Evolutionary conservation across 2,329 filamentous ascomycete species (phyloP), one percentile per base, ranked within the genome.

Genomic region (Alternaria sp.): DNA sequence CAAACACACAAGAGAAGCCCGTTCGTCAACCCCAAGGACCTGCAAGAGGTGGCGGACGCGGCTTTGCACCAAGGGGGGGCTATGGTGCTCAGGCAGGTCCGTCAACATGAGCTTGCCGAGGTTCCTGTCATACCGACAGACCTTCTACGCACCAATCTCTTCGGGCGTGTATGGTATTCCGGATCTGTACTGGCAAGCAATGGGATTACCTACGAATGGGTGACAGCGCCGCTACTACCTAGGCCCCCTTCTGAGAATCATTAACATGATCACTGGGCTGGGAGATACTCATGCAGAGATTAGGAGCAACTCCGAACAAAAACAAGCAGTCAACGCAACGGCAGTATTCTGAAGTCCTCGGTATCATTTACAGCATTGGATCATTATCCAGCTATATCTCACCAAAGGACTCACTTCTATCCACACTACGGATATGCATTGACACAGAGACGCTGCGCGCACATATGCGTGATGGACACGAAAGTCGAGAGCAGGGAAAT

Each of bases 21-120:
- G 86, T 93, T 61, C 87, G 94, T 63, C 83, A 87, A 72, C 93
- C 94, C 1, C 86, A 87, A 70, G 93, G 93, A 9, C 94, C 94
- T 9, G 85, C 86, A 47, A 91, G 91, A 59, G 86, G 90, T 71
- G 91, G 89, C 57, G 92, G 92, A 0, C 93, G 93, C 78, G 91
- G 90, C 36, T 94, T 95, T 73, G 86, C 85, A 47, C 83, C 82
- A 63, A 85, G 91, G 71, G 90, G 90, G 24, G 57, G 53, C 39
- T 61, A 68, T 24, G 44, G 48, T n/a, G 55, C 43, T 16, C 49
- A 58, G 39, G 48, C 65, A 60, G 68, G 67, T 26, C 66, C 68
- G 26, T 71, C 67, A 32, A 67, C 58, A 60, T 64, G 56, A 54
- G 46, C 56, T 46, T 49, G 4, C 46, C 7, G 30, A 24, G 46